Base-by-base conservation (phyloP, 805 yeast genomes). In the Kazachstania psychrophila region DNA sequence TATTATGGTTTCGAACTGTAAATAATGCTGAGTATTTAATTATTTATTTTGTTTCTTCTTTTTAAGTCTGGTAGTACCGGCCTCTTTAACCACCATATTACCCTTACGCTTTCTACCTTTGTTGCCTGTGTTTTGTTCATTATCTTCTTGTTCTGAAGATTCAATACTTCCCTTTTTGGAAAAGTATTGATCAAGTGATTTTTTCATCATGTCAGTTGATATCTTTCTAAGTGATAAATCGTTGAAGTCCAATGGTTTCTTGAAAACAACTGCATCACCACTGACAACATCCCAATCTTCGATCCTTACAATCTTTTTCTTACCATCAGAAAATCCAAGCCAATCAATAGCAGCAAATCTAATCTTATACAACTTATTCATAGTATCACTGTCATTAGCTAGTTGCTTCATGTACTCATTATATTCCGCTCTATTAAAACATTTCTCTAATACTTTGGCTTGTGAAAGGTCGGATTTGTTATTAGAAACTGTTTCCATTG, bases 271-370 rank as follows among this genome's bases (percentile, higher is more conserved):
- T 18, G 10, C n/a, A 15, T 17, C 33, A 15, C 23, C 19, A 5
- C 13, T 15, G 4, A 6, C 12, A 18, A 12, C 8, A 24, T 13
- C 2, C 28, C 25, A 28, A 9, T 6, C 16, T 12, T 35, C 15
- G 11, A 29, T 18, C 11, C 11, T 20, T 4, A 35, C 23, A 10
- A 35, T 14, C 6, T 8, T 23, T 17, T 18, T 23, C 10, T n/a
- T 23, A 23, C 29, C 19, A 8, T 23, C 23, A 12, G 9, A 19
- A 52, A 88, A 89, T 43, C 82, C 84, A 38, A 78, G 77, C 98
- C 98, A 89, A 59, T 88, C 87, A 16, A 86, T 77, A 8, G 81
- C 72, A 0, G 88, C 85, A 59, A 70, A 84, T 28, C 72, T 77
- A 5, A 75, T 45, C 39, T 68, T 68, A 52, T 57, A 34, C 37